Conservation (phyloP, 768 basidiomycete genomes). For the Hypholoma sublateritium region DNA sequence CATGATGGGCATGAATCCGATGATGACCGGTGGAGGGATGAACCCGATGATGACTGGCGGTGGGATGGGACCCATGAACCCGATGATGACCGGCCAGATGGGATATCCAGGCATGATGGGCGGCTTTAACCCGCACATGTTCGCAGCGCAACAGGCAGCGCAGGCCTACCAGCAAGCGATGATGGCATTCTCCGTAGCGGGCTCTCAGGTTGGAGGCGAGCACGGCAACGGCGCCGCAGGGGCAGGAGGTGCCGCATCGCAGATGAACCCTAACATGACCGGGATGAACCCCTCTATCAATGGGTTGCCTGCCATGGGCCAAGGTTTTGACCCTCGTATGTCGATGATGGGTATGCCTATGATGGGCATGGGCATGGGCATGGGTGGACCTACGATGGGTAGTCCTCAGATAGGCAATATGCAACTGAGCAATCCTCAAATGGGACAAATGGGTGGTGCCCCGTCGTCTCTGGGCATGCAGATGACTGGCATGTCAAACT, state of each 20-base stretch:
- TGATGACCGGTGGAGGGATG: conserved; percentile 45
- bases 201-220: conserved; percentile 67
- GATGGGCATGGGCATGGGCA: conserved; percentile 51
- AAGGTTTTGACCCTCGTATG: conserved; percentile 70
- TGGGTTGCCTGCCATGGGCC: conserved; percentile 27
- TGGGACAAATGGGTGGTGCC: neutral
- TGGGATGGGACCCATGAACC: conserved; percentile 32
- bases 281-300: conserved; percentile 21
- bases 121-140: conserved; percentile 71
- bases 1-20: conserved; percentile 47
- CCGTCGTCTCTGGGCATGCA: conserved; percentile 49
- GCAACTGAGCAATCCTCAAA: conserved; percentile 2
- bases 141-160: conserved; percentile 82
- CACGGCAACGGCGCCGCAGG: conserved; percentile 45
- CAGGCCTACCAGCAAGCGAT: conserved; percentile 90
- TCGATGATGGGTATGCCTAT: conserved; percentile 80
- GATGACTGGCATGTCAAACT: conserved; percentile 62
- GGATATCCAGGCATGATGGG: conserved; percentile 62
- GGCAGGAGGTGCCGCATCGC: conserved; percentile 16
- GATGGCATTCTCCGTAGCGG: conserved; percentile 77
- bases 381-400: conserved; percentile 30
- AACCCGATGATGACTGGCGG: conserved; percentile 57
- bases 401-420: conserved; percentile 29
- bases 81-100: conserved; percentile 53
- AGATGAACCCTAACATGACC: conserved; percentile 57